Conservation (phyloP, 345 rosid genomes). For the Euphorbia peplus region DNA sequence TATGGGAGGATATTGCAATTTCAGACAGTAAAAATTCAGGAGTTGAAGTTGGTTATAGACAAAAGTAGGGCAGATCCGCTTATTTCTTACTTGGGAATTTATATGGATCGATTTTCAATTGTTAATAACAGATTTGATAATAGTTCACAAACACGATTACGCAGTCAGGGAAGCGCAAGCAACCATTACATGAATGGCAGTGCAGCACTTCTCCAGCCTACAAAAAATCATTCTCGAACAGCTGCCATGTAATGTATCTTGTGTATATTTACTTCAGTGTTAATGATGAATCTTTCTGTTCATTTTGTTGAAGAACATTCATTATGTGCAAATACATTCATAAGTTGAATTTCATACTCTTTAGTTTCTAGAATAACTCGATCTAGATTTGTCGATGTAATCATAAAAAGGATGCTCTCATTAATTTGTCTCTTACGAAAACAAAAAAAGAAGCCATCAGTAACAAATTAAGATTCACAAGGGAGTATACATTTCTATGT, state of each 20-base stretch:
- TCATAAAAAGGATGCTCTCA: too few species aligned
- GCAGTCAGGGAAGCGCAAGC: slow-evolving; percentile 20
- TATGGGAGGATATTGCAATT: slow-evolving; percentile 61
- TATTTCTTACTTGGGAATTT: slow-evolving; percentile 62
- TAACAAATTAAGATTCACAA: neutral
- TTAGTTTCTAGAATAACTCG: too few species aligned
- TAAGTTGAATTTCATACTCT: too few species aligned
- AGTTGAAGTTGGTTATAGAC: slow-evolving; percentile 57
- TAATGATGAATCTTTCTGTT: neutral
- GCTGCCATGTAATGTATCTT: slow-evolving; percentile 15
- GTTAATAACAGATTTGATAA: slow-evolving; percentile 10
- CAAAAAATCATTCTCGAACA: slow-evolving; percentile 23
- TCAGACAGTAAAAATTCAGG: slow-evolving; percentile 40
- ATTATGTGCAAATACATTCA: neutral
- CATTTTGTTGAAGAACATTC: neutral
- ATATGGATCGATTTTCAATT: slow-evolving; percentile 45
- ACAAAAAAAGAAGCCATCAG: neutral
- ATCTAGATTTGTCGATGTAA: too few species aligned
- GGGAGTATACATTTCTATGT: slow-evolving; percentile 19
- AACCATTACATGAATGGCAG: slow-evolving; percentile 23
- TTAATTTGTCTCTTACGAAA: too few species aligned
- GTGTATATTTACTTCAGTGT: neutral
- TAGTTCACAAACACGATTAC: slow-evolving; percentile 10
- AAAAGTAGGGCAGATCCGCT: slow-evolving; percentile 73
- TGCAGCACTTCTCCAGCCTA: slow-evolving; percentile 22